Evolutionary conservation across 1,139 yeast genomes (phyloP).

Genomic region (Candida smagusa): DNA sequence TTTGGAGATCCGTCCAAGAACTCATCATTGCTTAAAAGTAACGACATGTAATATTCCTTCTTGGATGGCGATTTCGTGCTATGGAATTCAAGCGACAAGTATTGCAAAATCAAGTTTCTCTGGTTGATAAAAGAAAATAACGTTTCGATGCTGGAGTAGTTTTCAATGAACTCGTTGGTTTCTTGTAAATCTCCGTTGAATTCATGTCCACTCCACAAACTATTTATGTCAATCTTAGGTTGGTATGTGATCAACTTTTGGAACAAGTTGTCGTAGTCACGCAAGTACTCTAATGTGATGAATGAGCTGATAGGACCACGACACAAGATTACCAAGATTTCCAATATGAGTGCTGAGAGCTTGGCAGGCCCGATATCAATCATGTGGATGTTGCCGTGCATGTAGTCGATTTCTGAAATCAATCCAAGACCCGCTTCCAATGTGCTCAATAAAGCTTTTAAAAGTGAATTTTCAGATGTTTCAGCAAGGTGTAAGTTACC

Average conservation of each 20-base stretch:
- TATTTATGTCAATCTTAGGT: slow-evolving; percentile 47
- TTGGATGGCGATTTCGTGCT: slow-evolving; percentile 58
- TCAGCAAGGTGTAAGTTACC: slow-evolving; percentile 21
- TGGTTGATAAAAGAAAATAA: slow-evolving; percentile 61
- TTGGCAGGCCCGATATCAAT: slow-evolving; percentile 55
- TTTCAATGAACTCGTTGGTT: slow-evolving; percentile 26
- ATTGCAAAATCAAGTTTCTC: slow-evolving; percentile 61
- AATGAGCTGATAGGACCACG: slow-evolving; percentile 53
- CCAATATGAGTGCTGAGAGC: slow-evolving; percentile 56
- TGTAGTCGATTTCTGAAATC: slow-evolving; percentile 35
- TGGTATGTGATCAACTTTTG: slow-evolving; percentile 51
- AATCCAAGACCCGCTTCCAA: slow-evolving; percentile 46
- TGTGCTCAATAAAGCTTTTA: slow-evolving; percentile 50
- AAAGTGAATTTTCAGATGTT: slow-evolving; percentile 39
- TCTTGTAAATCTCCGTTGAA: slow-evolving; percentile 42
- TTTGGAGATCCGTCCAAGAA: slow-evolving; percentile 56
- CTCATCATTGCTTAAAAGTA: slow-evolving; percentile 48
- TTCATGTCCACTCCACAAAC: slow-evolving; percentile 49
- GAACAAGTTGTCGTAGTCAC: slow-evolving; percentile 46
- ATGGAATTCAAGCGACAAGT: slow-evolving; percentile 71
- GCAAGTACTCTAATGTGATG: slow-evolving; percentile 51
- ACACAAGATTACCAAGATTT: slow-evolving; percentile 58
- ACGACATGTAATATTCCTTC: slow-evolving; percentile 50
- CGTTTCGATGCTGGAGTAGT: slow-evolving; percentile 43
- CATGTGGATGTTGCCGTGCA: slow-evolving; percentile 31